phyloP scores from a whole-genome alignment of 2,329 filamentous ascomycete species.

The Chaetomium globosum region DNA sequence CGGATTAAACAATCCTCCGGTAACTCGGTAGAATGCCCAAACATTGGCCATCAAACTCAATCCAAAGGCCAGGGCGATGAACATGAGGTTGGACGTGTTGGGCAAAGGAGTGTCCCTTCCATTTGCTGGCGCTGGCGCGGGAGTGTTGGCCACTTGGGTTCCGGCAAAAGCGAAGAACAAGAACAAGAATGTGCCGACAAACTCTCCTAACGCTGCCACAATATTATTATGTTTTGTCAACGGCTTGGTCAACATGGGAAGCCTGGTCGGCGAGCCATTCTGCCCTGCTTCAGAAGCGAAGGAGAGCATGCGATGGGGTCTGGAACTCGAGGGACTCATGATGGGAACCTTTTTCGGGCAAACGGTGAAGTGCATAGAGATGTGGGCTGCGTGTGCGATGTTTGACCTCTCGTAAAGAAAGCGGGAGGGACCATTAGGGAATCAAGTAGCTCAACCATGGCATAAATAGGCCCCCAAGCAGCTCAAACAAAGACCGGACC shows the following conservation, averaged over 20 bases:
- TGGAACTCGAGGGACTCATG: constrained; percentile 9
- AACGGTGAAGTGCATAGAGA: not conserved
- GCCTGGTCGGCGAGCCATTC: constrained; percentile 4
- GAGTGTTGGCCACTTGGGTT: constrained; percentile 37
- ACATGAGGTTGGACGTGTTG: constrained; percentile 41
- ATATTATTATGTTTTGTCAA: constrained; percentile 34
- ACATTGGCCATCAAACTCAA: constrained; percentile 52
- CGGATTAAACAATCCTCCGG: constrained; percentile 48
- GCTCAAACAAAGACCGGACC: not conserved
- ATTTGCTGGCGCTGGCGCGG: constrained; percentile 20
- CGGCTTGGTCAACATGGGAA: constrained; percentile 33
- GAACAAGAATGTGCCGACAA: constrained; percentile 50
- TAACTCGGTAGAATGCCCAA: constrained; percentile 55
- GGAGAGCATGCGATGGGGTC: constrained; percentile 23
- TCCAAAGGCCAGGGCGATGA: constrained; percentile 48
- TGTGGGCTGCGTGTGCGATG: not conserved
- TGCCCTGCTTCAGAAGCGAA: constrained; percentile 17
- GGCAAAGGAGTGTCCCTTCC: constrained; percentile 23
- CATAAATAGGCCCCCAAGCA: not conserved
- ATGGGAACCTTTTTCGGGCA: not conserved
- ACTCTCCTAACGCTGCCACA: constrained; percentile 47
- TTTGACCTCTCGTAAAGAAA: not conserved
- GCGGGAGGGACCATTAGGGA: not conserved
- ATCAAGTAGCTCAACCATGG: not conserved
- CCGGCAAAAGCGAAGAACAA: constrained; percentile 48